Percentiles rank a stretch among this genome's conserved stretches.
phyloP scores from a whole-genome alignment of 257 asterid genomes.

The Thymus mandschuricus region DNA sequence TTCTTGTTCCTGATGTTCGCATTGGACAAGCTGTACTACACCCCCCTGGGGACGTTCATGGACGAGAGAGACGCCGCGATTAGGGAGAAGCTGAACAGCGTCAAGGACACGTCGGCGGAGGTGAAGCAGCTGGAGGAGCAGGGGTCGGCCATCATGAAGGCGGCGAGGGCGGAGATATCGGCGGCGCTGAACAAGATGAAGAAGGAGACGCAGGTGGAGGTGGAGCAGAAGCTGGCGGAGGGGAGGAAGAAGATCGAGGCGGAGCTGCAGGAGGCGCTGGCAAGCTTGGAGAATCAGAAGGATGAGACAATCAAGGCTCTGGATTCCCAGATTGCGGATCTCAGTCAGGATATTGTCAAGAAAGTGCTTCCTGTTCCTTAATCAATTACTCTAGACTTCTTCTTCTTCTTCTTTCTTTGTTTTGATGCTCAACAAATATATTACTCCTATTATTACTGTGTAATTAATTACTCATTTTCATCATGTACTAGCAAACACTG shows the following conservation, averaged over 20 bases:
- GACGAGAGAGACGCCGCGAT: slow-evolving; percentile 85
- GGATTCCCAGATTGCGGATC: slow-evolving; percentile 80
- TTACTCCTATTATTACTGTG: neutral
- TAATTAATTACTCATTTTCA: neutral
- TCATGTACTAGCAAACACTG: neutral
- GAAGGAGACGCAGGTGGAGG: slow-evolving; percentile 88
- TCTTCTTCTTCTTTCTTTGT: no score
- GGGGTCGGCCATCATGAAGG: slow-evolving; percentile 78
- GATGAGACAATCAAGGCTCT: slow-evolving; percentile 76
- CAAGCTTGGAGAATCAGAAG: slow-evolving; percentile 70
- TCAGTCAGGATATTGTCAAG: slow-evolving; percentile 87
- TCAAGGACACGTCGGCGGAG: slow-evolving; percentile 84
- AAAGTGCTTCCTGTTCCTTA: slow-evolving; percentile 82
- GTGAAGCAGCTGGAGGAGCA: slow-evolving; percentile 88
- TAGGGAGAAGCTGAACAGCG: slow-evolving; percentile 72
- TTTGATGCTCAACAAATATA: neutral
- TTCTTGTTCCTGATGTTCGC: slow-evolving; percentile 89
- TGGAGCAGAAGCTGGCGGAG: slow-evolving; percentile 75
- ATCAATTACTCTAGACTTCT: neutral
- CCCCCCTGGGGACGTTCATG: slow-evolving; percentile 89
- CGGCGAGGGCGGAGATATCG: slow-evolving; percentile 92
- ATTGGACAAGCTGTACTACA: slow-evolving; percentile 81
- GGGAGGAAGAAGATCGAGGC: slow-evolving; percentile 85
- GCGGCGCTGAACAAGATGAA: slow-evolving; percentile 91
- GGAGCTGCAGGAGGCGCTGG: slow-evolving; percentile 84